These are phyloP conservation scores for Chrysosporium keratinophilum DNA, from an alignment of 2,329 filamentous ascomycete genomes.

Conservation along the genomic window DNA sequence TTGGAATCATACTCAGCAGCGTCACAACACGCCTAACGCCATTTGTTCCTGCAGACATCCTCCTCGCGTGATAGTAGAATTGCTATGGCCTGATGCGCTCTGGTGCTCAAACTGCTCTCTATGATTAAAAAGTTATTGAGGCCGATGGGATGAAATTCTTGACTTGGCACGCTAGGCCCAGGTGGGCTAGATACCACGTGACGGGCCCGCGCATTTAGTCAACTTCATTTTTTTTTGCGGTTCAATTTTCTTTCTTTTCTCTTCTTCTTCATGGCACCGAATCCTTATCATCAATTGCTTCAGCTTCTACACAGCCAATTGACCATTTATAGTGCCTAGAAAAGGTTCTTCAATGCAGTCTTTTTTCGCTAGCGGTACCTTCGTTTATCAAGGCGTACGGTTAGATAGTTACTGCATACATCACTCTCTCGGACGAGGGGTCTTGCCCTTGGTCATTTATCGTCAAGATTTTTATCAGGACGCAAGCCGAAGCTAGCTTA, in stretches of 20 bases:
- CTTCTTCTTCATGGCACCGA: constrained; percentile 52
- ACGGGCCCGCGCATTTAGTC: constrained; percentile 5
- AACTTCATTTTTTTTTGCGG: constrained; percentile 10
- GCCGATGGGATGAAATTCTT: constrained; percentile 11
- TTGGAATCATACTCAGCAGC: constrained; percentile 28
- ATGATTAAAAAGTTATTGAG: constrained; percentile 2
- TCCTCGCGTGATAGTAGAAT: constrained; percentile 13
- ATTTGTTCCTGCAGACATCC: constrained; percentile 35
- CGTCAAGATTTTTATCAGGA: neutral
- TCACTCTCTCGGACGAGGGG: neutral
- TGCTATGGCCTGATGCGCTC: constrained; percentile 8
- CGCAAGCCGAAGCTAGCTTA: neutral
- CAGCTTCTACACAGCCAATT: constrained; percentile 60
- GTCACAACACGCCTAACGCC: constrained; percentile 33
- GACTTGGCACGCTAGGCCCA: constrained; percentile 21
- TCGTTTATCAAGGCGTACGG: constrained; percentile 67
- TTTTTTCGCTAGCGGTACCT: constrained; percentile 99
- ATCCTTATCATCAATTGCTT: constrained; percentile 93
- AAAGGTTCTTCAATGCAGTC: constrained; percentile 54
- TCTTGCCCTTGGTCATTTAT: neutral
- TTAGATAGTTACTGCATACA: constrained; percentile 98
- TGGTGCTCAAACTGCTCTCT: neutral
- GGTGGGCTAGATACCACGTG: constrained; percentile 20
- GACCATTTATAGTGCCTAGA: constrained; percentile 95
- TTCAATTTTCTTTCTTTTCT: constrained; percentile 26